These are phyloP conservation scores for Moringa oleifera DNA, from an alignment of 345 rosid species.

Conservation along the genomic window DNA sequence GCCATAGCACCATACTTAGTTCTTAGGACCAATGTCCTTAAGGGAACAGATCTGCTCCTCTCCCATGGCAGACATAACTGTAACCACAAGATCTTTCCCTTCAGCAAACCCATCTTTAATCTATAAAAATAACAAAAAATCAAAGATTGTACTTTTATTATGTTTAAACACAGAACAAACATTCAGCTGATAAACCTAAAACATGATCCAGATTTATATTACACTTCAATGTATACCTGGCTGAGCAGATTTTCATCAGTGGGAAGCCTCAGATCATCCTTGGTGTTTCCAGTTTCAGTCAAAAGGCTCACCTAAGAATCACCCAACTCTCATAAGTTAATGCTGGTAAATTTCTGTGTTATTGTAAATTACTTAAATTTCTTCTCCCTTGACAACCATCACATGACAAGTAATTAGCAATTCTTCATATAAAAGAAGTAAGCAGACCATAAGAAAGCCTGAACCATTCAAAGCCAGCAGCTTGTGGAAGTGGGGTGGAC, in stretches of 20 bases:
- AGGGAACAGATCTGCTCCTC: conserved; percentile 67
- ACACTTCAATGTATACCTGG: conserved; percentile 32
- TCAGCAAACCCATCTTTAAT: conserved; percentile 60
- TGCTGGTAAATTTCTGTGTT: background rate
- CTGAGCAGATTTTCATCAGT: conserved; percentile 54
- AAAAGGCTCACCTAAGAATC: conserved; percentile 54
- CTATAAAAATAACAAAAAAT: conserved; percentile 14
- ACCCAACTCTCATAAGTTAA: conserved; percentile 2
- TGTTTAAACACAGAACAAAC: background rate
- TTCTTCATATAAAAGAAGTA: background rate
- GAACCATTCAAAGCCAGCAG: no score
- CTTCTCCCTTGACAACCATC: background rate
- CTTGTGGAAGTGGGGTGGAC: background rate
- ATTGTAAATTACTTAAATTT: background rate
- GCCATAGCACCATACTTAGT: conserved; percentile 31
- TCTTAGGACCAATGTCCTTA: conserved; percentile 64
- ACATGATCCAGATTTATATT: no score
- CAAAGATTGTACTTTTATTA: background rate
- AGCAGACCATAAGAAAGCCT: no score
- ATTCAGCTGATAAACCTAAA: no score
- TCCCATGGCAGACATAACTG: conserved; percentile 67
- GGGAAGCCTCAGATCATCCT: conserved; percentile 76
- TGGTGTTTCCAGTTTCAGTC: conserved; percentile 62
- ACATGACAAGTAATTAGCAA: background rate
- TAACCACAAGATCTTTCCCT: conserved; percentile 65